Base-by-base conservation (phyloP, 805 yeast genomes). In the Candida taoyuanica region DNA sequence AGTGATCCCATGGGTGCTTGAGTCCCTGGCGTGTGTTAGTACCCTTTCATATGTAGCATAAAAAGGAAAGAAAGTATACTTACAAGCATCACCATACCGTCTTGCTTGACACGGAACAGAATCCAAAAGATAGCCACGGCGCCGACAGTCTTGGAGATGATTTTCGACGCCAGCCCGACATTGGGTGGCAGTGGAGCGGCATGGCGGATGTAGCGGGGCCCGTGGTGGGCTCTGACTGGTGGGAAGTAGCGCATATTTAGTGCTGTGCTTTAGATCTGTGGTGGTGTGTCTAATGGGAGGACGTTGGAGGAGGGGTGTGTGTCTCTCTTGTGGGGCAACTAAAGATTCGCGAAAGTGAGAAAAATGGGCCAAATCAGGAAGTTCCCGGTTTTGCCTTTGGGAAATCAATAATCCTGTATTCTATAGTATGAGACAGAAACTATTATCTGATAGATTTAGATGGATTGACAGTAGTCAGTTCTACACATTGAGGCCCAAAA, bases 81-180 rank as follows among this genome's bases (percentile, higher is more conserved):
- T 35, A 52, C 82, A 46, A 71, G 64, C 74, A 79, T 75, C 26
- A 74, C 77, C 53, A 74, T 69, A 49, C 78, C 79, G 52, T 79
- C 91, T 58, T 83, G 79, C 64, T 81, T 79, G 31, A 84, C 70
- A 60, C 95, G 72, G 71, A 83, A 85, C 56, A 86, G 71, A 46
- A 86, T 73, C 85, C 91, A 86, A 63, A 85, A 86, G 85, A 93
- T 84, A 85, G 84, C 81, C 37, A 88, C 72, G 28, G 91, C 95
- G 9, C 95, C 95, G 30, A 86, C 70, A 16, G 71, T 59, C 51
- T 81, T 81, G 32, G 85, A 73, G 16, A 80, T 71, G 62, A 77
- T 68, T 41, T 74, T 70, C 53, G 80, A 73, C 29, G 72, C 63
- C 3, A 73, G 64, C 29, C 78, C 75, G 15, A 77, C 78, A 50